phyloP scores from a whole-genome alignment of 2,329 filamentous ascomycete genomes.

The Graphilbum sp. region DNA sequence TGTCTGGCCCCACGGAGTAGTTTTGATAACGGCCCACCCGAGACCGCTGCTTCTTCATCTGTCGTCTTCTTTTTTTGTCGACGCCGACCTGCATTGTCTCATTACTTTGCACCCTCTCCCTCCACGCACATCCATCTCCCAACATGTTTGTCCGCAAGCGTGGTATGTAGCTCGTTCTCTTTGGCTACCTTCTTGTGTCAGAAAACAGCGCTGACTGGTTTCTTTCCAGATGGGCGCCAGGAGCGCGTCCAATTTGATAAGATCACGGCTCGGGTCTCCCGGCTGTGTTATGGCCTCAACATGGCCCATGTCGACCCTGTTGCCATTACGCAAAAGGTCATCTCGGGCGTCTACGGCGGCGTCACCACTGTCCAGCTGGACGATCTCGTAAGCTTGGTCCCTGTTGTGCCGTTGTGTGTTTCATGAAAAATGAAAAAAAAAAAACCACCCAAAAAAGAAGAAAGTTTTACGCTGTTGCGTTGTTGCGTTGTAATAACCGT shows the following conservation, averaged over 20 bases:
- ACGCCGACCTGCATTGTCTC: too few species aligned
- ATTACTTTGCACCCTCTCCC: too few species aligned
- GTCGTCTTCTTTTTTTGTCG: too few species aligned
- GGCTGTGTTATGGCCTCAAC: constrained; percentile 94
- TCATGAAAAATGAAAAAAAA: background rate
- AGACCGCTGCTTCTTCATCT: too few species aligned
- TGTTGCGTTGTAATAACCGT: too few species aligned
- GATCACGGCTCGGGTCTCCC: constrained; percentile 95
- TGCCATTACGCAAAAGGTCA: constrained; percentile 97
- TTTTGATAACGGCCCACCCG: too few species aligned
- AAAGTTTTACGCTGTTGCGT: too few species aligned
- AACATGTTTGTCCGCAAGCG: constrained; percentile 48
- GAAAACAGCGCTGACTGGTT: too few species aligned
- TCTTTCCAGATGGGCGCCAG: constrained; percentile 91
- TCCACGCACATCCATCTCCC: constrained; percentile 6
- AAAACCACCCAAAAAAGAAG: too few species aligned
- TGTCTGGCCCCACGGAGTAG: too few species aligned
- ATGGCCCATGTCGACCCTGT: constrained; percentile 90
- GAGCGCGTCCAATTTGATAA: constrained; percentile 99
- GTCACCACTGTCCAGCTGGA: constrained; percentile 94
- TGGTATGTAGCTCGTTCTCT: constrained; percentile 26
- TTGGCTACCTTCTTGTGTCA: too few species aligned
- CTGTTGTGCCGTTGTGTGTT: background rate
- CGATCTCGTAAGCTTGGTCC: constrained; percentile 62
- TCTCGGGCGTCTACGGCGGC: constrained; percentile 96